A percentile compares a stretch with the other conserved stretches of the same genome.
These are phyloP conservation scores for Dioscorea cayenensis DNA, from an alignment of 116 monocot species.

Conservation along the genomic window DNA sequence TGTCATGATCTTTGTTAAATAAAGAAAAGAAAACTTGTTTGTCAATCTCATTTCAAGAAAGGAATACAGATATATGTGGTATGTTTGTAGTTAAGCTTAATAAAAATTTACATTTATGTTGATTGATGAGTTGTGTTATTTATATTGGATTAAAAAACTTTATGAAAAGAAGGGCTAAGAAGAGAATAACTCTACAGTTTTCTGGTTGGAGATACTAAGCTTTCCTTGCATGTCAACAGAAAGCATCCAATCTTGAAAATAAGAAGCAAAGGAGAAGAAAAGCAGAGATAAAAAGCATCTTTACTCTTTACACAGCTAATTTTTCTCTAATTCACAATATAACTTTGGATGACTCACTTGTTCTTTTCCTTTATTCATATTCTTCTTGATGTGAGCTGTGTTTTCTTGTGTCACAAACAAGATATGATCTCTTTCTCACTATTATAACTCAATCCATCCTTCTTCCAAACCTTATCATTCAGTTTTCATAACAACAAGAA, in stretches of 20 bases:
- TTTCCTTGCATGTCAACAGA: slow-evolving; percentile 4
- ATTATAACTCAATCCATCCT: not conserved
- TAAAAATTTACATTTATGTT: no score
- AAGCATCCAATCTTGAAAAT: slow-evolving; percentile 5
- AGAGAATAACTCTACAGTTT: no score
- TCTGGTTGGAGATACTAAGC: slow-evolving; percentile 5
- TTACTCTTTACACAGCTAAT: not conserved
- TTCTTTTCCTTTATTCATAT: not conserved
- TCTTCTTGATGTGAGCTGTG: not conserved
- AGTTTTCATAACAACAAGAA: not conserved
- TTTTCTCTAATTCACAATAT: not conserved
- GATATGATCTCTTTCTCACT: not conserved
- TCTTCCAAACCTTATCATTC: not conserved
- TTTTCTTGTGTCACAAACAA: not conserved
- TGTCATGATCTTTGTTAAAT: no score
- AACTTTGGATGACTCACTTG: not conserved
- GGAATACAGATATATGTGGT: no score
- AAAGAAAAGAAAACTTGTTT: no score
- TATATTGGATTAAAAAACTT: no score
- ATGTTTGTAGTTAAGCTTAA: no score
- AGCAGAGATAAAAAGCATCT: slow-evolving; percentile 6
- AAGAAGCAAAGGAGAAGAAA: not conserved
- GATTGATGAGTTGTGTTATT: no score
- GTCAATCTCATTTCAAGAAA: no score
- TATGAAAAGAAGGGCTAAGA: no score